These are phyloP conservation scores for Nothomitra cinnamomea DNA, from an alignment of 2,329 filamentous ascomycete species.

Conservation along the genomic window DNA sequence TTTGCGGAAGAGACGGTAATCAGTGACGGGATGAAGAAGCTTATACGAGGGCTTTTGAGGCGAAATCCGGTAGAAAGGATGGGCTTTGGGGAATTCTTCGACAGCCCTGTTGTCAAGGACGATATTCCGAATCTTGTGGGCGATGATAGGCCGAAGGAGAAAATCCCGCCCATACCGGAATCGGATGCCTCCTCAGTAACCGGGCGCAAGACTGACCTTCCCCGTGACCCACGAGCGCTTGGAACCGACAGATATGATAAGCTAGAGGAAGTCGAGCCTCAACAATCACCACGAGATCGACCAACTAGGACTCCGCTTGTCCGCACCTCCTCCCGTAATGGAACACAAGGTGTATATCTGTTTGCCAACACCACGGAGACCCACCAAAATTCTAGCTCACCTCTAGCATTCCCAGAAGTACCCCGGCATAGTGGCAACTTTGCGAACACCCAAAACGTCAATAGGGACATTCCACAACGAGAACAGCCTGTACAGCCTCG, in stretches of 20 bases:
- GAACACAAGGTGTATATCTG: background rate
- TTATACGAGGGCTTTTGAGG: constrained; percentile 70
- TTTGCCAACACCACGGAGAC: background rate
- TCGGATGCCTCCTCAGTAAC: background rate
- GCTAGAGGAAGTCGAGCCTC: background rate
- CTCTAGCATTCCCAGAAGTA: background rate
- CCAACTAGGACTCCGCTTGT: background rate
- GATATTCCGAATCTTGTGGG: constrained; percentile 68
- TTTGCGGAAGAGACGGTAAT: constrained; percentile 60
- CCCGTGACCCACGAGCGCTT: background rate
- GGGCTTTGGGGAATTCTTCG: constrained; percentile 75
- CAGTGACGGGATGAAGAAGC: constrained; percentile 58
- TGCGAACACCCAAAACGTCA: background rate
- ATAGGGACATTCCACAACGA: background rate
- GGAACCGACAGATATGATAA: background rate
- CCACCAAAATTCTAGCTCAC: background rate
- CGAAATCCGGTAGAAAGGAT: constrained; percentile 71
- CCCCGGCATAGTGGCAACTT: background rate
- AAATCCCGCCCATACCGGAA: background rate
- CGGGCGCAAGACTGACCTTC: background rate
- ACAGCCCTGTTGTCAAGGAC: constrained; percentile 50
- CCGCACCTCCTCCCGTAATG: background rate
- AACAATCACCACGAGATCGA: background rate
- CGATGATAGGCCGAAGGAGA: constrained; percentile 42
- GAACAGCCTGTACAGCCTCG: constrained; percentile 13